phyloP scores from a whole-genome alignment of 2,329 filamentous ascomycete genomes.

The Aspergillus ruber region DNA sequence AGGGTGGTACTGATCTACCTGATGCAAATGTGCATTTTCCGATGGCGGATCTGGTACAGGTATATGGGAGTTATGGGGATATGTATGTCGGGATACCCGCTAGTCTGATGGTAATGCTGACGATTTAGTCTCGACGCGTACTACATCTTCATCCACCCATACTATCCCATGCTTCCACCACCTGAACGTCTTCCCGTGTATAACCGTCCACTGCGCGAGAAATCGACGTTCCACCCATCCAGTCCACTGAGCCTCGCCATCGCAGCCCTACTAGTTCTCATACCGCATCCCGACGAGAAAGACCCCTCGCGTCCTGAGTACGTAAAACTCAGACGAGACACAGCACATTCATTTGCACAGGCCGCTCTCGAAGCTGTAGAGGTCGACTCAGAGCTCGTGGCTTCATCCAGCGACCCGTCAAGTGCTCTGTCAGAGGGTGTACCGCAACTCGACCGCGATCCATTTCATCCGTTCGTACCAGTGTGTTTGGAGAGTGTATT shows the following conservation, averaged over 20 bases:
- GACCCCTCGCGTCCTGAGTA: constrained; percentile 13
- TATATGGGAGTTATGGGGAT: constrained; percentile 37
- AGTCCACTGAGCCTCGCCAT: constrained; percentile 23
- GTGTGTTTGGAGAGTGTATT: constrained; percentile 21
- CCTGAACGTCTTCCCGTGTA: constrained; percentile 9
- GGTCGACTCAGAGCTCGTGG: constrained; percentile 18
- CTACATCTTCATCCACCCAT: constrained; percentile 26
- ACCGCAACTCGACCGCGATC: constrained; percentile 5
- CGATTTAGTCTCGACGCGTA: constrained; percentile 21
- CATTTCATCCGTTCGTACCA: constrained; percentile 15
- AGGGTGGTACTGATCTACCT: background rate
- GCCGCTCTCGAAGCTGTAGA: constrained; percentile 19
- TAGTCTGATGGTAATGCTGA: background rate
- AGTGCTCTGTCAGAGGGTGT: constrained; percentile 9
- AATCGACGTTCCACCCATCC: constrained; percentile 10
- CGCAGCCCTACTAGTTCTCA: constrained; percentile 20
- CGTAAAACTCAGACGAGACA: constrained; percentile 15
- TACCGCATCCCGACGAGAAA: constrained; percentile 18
- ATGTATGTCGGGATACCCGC: constrained; percentile 29
- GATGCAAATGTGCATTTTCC: background rate
- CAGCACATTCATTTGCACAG: constrained; percentile 19
- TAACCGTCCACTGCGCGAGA: constrained; percentile 9
- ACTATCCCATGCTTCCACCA: constrained; percentile 24
- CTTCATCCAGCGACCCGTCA: constrained; percentile 7
- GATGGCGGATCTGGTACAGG: constrained; percentile 27